Base-by-base conservation (phyloP, 257 asterid species). In the Mitragyna speciosa region DNA sequence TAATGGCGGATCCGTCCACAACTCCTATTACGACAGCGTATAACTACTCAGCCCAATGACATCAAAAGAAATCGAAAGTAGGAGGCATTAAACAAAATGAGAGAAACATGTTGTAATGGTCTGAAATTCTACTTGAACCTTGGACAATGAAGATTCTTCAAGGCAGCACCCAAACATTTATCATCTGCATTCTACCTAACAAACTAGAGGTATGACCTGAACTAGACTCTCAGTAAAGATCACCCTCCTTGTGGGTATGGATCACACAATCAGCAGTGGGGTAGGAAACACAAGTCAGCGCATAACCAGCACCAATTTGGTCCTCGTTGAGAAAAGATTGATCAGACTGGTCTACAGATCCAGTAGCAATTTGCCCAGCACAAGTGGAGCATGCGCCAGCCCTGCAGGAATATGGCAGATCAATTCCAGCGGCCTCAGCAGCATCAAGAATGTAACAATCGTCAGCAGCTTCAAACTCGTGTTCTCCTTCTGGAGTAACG, bases 321-420 rank as follows among this genome's bases (percentile, higher is more conserved):
- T 77, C 79, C 3, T 92, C 96, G 24, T 87, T 92, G 16, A 92
- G 95, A 75, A 92, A 94, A 30, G 97, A 91, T 64, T 96, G 97
- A 69, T 92, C 94, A 2, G 93, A 91, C 67, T 89, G 97, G 85
- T 91, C 97, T 3, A 92, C 96, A 5, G 82, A 0, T 16, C 98
- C 98, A 0, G 84, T 70, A 33, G 71, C 83, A 26, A 90, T 26
- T 81, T 91, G 88, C 81, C 98, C 98, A 4, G 97, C 97, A 56
- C 98, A 94, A 17, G 98, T 91, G 78, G 97, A 94, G 91, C 98
- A 94, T 0, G 98, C 96, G 2, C 98, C 98, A 0, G 98, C 97
- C 85, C 97, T 90, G 85, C 98, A 94, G 0, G 98, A 94, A 85
- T 92, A 94, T 0, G 98, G 98, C 58, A 94, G 83, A 2, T 94